Conservation (phyloP, 108 stramenopile species). For the Ochromonas danica region DNA sequence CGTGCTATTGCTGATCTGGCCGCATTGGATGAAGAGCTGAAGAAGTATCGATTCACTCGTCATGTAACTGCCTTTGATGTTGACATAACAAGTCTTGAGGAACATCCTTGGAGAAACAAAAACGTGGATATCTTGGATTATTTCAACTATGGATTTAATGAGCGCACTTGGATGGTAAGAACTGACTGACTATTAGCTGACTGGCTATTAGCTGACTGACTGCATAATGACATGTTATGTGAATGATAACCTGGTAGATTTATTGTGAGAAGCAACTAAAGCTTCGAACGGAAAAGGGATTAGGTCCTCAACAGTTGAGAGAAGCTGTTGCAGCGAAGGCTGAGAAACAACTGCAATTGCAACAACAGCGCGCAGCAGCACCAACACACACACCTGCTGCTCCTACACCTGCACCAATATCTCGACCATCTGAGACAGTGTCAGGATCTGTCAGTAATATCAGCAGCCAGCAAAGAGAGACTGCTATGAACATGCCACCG, state of each 20-base stretch:
- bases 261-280: constrained; percentile 25
- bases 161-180: constrained; percentile 19
- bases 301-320: background rate
- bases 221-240: too few relatives aligned
- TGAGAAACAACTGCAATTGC: background rate
- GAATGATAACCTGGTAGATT: background rate
- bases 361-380: background rate
- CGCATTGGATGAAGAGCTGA: background rate
- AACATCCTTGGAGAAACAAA: background rate
- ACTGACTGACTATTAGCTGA: background rate
- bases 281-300: background rate
- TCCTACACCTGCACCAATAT: background rate
- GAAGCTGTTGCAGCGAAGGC: background rate
- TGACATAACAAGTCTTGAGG: background rate
- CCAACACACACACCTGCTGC: background rate
- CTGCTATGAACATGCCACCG: too few relatives aligned
- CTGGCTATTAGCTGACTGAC: background rate
- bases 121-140: constrained; percentile 18
- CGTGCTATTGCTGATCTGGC: background rate
- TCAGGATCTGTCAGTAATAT: too few relatives aligned
- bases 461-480: too few relatives aligned
- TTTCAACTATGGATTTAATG: constrained; percentile 26
- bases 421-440: too few relatives aligned
- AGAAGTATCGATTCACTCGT: constrained; percentile 2
- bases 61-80: constrained; percentile 23